phyloP scores from a whole-genome alignment of 352 stramenopile species.

The Pythium guiyangense region DNA sequence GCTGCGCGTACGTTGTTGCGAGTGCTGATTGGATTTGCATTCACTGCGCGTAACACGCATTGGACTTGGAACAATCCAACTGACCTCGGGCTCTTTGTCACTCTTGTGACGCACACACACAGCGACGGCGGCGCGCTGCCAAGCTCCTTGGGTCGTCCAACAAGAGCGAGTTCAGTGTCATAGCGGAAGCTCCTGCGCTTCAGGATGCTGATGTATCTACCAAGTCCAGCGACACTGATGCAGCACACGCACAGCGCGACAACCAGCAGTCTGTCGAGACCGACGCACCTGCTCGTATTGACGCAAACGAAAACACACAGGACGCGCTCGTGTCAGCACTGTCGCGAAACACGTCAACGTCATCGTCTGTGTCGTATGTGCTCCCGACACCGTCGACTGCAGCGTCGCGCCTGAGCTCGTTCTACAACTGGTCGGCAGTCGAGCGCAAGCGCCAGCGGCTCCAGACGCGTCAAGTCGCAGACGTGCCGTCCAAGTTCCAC shows the following conservation, averaged over 20 bases:
- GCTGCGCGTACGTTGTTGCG: conserved; percentile 39
- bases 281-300: background rate
- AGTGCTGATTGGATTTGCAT: background rate
- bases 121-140: conserved; percentile 62
- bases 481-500: conserved; percentile 17
- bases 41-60: background rate
- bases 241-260: background rate
- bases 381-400: conserved; percentile 5
- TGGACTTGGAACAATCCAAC: no score
- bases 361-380: conserved; percentile 7
- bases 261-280: background rate
- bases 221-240: background rate
- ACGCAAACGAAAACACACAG: background rate
- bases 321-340: conserved; percentile 8
- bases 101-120: background rate
- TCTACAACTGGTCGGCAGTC: conserved; percentile 27
- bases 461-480: conserved; percentile 10
- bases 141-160: conserved; percentile 36
- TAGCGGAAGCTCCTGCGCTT: background rate
- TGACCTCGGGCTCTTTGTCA: background rate
- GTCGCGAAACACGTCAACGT: conserved; percentile 7
- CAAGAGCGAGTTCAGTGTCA: background rate
- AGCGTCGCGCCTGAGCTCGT: conserved; percentile 9
- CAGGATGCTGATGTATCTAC: background rate
- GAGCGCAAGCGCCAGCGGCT: conserved; percentile 31